Conservation (phyloP, 257 asterid genomes). For the Echites panduratus region DNA sequence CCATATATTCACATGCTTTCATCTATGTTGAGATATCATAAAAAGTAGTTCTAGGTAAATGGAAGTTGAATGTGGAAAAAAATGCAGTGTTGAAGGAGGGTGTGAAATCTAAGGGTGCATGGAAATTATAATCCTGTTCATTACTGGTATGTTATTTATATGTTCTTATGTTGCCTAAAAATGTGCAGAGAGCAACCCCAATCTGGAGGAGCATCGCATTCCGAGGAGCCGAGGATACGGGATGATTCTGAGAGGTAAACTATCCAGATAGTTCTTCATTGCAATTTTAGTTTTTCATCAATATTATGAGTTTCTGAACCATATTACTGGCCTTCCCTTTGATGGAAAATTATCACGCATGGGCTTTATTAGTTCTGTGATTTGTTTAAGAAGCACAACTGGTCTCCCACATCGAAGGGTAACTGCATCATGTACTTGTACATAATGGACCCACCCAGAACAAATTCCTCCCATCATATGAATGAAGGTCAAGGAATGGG, state of each 20-base stretch:
- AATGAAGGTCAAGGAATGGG: not conserved
- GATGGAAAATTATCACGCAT: no score
- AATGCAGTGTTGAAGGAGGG: not conserved
- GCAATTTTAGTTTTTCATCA: not conserved
- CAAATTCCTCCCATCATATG: no score
- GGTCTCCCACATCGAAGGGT: not conserved
- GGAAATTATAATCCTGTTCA: not conserved
- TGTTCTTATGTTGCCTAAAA: slow-evolving; percentile 1
- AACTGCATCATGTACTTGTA: not conserved
- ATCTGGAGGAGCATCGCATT: slow-evolving; percentile 72
- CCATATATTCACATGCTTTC: not conserved
- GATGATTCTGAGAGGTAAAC: slow-evolving; percentile 68
- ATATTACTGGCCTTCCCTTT: no score
- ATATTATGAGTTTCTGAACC: not conserved
- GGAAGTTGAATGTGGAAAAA: not conserved
- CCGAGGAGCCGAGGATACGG: slow-evolving; percentile 86
- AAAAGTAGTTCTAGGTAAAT: not conserved
- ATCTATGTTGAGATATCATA: not conserved
- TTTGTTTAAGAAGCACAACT: not conserved
- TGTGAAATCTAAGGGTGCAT: not conserved
- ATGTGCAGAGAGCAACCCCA: slow-evolving; percentile 66
- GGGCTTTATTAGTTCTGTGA: no score
- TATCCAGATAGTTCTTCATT: not conserved
- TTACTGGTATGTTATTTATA: not conserved
- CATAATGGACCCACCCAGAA: not conserved